phyloP scores from a whole-genome alignment of 2,329 filamentous ascomycete genomes.

The Paecilomyces dactylethromorphus region DNA sequence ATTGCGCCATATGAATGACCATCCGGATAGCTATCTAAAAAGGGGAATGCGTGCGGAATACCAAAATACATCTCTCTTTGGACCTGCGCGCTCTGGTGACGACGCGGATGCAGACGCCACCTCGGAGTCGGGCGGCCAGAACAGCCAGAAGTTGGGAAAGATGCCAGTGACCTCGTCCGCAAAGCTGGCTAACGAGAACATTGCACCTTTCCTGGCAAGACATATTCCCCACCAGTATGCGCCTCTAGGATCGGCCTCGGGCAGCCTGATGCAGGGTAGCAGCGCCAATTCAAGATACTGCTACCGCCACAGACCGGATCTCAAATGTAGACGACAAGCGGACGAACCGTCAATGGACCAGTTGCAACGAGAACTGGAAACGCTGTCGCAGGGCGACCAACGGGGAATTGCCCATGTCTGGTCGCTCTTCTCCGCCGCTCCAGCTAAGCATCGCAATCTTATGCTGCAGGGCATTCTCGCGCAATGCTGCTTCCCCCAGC shows the following conservation, averaged over 20 bases:
- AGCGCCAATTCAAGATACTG: constrained; percentile 76
- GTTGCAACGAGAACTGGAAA: constrained; percentile 80
- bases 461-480: constrained; percentile 96
- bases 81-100: not conserved
- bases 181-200: constrained; percentile 67
- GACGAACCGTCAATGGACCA: constrained; percentile 96
- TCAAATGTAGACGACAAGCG: constrained; percentile 85
- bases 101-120: not conserved
- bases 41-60: constrained; percentile 5
- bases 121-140: not conserved
- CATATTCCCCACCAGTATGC: constrained; percentile 89
- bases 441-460: constrained; percentile 84
- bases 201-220: constrained; percentile 81
- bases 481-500: constrained; percentile 94
- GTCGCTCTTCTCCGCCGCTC: constrained; percentile 94
- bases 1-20: not conserved
- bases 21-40: not conserved
- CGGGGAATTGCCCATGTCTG: constrained; percentile 96
- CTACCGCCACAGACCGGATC: constrained; percentile 88
- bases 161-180: constrained; percentile 15
- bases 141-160: not conserved
- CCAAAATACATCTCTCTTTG: constrained; percentile 6
- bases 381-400: constrained; percentile 75
- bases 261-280: constrained; percentile 37
- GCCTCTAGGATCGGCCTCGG: constrained; percentile 51